These are phyloP conservation scores for Phlebiopsis gigantea DNA, from an alignment of 768 basidiomycete genomes.

Conservation along the genomic window DNA sequence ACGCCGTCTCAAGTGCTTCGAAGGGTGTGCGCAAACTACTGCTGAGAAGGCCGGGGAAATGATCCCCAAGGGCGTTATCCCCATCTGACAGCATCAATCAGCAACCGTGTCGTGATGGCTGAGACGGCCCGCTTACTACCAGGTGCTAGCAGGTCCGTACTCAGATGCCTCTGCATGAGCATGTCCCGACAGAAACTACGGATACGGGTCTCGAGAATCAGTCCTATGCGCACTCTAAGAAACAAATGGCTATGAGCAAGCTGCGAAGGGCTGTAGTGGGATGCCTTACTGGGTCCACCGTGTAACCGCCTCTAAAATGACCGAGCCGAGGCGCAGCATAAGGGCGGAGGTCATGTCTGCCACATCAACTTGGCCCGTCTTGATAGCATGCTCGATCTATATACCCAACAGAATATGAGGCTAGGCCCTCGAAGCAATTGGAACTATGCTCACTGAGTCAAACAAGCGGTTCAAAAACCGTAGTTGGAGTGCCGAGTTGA, in stretches of 20 bases:
- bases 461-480: neutral
- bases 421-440: neutral
- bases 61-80: too few species aligned
- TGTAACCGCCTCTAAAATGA: neutral
- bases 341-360: neutral
- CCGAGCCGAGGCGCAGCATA: neutral
- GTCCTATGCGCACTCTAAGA: neutral
- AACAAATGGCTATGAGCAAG: neutral
- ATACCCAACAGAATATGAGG: neutral
- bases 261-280: neutral
- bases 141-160: neutral
- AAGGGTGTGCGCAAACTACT: neutral
- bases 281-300: neutral
- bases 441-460: neutral
- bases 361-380: neutral
- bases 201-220: neutral
- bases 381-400: neutral
- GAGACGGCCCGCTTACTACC: neutral
- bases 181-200: neutral
- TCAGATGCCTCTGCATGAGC: neutral
- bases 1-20: neutral
- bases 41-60: neutral
- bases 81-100: too few species aligned
- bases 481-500: neutral
- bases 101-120: too few species aligned